Conservation (phyloP, 306 rosid genomes). For the Cicer yamashitae region DNA sequence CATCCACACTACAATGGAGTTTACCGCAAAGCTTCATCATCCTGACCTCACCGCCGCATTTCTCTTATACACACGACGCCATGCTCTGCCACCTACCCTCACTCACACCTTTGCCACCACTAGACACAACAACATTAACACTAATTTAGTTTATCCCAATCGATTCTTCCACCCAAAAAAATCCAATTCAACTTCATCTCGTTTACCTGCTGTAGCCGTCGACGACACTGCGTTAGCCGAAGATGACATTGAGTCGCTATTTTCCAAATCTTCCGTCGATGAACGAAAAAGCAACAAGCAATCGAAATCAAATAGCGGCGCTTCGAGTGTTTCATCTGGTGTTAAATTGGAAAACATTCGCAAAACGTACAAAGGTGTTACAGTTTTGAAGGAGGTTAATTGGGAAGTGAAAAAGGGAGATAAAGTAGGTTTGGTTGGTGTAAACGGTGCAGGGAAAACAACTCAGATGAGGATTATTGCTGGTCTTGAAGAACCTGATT, state of each 20-base stretch:
- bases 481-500: constrained; percentile 84
- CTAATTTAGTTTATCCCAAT: constrained; percentile 44
- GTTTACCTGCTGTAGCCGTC: constrained; percentile 57
- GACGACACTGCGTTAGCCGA: constrained; percentile 16
- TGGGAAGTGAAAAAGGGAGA: constrained; percentile 97
- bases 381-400: constrained; percentile 72
- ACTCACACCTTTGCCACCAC: constrained; percentile 38
- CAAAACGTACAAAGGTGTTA: constrained; percentile 77
- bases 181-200: constrained; percentile 33
- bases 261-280: constrained; percentile 55
- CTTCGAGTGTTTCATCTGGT: constrained; percentile 79
- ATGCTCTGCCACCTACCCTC: constrained; percentile 42
- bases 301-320: constrained; percentile 52
- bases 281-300: constrained; percentile 53
- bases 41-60: constrained; percentile 73
- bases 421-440: constrained; percentile 92
- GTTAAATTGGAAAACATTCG: constrained; percentile 77
- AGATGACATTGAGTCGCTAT: constrained; percentile 77
- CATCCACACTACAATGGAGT: constrained; percentile 56
- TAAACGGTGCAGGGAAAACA: constrained; percentile 93
- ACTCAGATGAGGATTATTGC: constrained; percentile 95
- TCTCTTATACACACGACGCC: constrained; percentile 53
- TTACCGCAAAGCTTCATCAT: constrained; percentile 68
- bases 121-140: background rate
- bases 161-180: constrained; percentile 39